phyloP scores from a whole-genome alignment of 2,329 filamentous ascomycete species.

The Drechslerella dactyloides region DNA sequence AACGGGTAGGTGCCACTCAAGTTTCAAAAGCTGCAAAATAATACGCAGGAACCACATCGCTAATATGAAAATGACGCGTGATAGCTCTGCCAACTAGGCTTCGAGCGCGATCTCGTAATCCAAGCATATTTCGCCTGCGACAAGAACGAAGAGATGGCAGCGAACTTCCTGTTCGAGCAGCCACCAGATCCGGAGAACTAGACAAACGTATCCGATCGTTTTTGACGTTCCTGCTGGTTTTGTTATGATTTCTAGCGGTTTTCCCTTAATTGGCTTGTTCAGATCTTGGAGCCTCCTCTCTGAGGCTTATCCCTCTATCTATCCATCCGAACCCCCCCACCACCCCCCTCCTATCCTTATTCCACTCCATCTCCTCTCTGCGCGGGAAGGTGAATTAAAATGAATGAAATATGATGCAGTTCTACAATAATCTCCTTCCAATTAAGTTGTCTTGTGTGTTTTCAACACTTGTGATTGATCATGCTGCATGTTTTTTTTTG shows the following conservation, averaged over 20 bases:
- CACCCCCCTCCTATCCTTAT: not conserved
- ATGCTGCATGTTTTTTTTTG: not conserved
- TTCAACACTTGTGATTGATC: not conserved
- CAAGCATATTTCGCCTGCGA: conserved; percentile 99
- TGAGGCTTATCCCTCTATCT: too few species aligned
- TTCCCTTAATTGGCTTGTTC: conserved; percentile 39
- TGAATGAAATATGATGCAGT: not conserved
- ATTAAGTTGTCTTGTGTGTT: not conserved
- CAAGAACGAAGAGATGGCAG: conserved; percentile 98
- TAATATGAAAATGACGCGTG: conserved; percentile 26
- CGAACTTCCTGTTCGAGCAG: conserved; percentile 98
- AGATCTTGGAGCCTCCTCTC: not conserved
- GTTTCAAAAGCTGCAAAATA: conserved; percentile 23
- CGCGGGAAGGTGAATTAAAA: not conserved
- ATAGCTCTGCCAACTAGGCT: conserved; percentile 88
- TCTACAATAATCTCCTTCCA: not conserved
- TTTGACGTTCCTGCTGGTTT: conserved; percentile 1
- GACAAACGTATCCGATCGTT: conserved; percentile 22
- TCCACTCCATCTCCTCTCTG: not conserved
- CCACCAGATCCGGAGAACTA: conserved; percentile 73
- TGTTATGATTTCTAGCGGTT: conserved; percentile 28
- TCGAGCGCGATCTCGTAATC: conserved; percentile 89
- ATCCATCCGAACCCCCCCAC: not conserved
- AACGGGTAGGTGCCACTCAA: conserved; percentile 70
- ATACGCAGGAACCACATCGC: conserved; percentile 47